These are phyloP conservation scores for Castanea mollissima DNA, from an alignment of 306 rosid species.

Conservation along the genomic window DNA sequence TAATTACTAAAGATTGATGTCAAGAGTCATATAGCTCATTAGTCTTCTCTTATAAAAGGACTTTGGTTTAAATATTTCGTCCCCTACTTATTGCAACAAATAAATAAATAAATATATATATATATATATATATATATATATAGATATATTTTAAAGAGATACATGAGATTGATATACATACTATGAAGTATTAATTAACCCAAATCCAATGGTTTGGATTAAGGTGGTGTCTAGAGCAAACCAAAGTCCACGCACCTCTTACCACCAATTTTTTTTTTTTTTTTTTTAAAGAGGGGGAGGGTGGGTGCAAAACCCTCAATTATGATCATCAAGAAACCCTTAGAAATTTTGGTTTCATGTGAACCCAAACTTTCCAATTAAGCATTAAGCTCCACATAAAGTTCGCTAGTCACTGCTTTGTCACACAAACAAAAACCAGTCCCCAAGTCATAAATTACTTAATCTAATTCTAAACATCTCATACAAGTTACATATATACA, in stretches of 20 bases:
- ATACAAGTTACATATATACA: background rate
- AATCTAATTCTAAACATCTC: background rate
- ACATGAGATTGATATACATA: background rate
- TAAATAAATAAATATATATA: too few species aligned
- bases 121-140: too few species aligned
- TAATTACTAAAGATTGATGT: too few species aligned
- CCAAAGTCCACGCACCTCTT: background rate
- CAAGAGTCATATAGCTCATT: too few species aligned
- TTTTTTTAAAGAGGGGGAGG: background rate
- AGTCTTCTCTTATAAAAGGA: too few species aligned
- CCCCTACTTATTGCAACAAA: background rate
- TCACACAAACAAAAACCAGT: background rate
- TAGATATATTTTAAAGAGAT: background rate
- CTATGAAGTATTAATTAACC: background rate
- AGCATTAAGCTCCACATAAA: background rate
- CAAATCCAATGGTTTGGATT: background rate
- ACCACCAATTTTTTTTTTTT: background rate
- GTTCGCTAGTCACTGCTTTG: background rate
- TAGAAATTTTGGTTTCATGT: background rate
- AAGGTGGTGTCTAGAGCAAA: background rate
- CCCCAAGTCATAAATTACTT: background rate
- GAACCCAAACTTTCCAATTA: background rate
- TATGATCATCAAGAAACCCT: background rate
- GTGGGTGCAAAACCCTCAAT: background rate
- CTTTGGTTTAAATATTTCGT: too few species aligned